A percentile compares a stretch with the other conserved stretches of the same genome.
These are phyloP conservation scores for Ceratonia siliqua DNA, from an alignment of 306 rosid species.

Conservation along the genomic window DNA sequence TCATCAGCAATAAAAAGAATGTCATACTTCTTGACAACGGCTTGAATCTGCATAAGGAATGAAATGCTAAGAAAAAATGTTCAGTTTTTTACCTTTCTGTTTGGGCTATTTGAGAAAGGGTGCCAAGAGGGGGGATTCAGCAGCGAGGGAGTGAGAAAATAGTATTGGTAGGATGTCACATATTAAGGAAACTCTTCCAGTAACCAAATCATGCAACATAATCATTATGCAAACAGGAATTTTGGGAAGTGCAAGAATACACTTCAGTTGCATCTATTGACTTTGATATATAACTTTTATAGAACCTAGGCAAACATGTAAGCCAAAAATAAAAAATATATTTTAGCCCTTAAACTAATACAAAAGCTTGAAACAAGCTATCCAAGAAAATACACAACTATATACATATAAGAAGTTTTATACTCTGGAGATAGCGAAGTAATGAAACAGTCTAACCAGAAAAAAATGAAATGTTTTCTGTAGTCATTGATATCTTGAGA, in stretches of 20 bases:
- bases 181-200: not conserved
- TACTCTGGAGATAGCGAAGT: not conserved
- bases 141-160: not conserved
- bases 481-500: not conserved
- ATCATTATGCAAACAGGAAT: not conserved
- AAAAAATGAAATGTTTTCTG: not conserved
- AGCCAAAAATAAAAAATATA: not conserved
- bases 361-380: not conserved
- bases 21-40: conserved; percentile 88
- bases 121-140: not conserved
- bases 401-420: not conserved
- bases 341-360: not conserved
- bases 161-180: not conserved
- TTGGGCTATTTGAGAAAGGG: not conserved
- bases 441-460: not conserved
- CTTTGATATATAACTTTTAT: not conserved
- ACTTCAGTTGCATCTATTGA: not conserved
- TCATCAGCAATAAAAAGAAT: conserved; percentile 95
- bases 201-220: not conserved
- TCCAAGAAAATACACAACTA: conserved; percentile 8
- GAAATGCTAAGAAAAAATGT: conserved; percentile 17
- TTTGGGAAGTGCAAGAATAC: not conserved
- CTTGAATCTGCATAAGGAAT: conserved; percentile 72
- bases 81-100: not conserved
- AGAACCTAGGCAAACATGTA: not conserved